Evolutionary conservation across 257 asterid genomes (phyloP).

Genomic region (Forsythia suspensa): DNA sequence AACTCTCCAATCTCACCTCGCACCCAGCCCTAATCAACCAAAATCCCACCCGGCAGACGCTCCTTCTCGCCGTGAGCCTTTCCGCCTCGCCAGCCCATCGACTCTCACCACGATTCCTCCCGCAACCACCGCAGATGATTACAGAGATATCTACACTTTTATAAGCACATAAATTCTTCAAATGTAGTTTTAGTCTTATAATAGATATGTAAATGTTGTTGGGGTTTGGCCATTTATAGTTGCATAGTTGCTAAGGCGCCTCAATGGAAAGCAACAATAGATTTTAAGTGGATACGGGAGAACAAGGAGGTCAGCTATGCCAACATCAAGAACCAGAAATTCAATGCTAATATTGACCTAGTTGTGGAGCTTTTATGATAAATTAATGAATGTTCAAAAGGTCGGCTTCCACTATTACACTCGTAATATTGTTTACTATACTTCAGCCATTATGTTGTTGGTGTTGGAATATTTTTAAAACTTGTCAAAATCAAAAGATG

Average conservation of each 20-base stretch:
- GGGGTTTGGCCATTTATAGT: constrained; percentile 35
- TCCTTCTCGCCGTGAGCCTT: constrained; percentile 47
- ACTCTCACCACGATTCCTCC: constrained; percentile 15
- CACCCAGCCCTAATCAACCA: constrained; percentile 35
- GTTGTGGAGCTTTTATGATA: constrained; percentile 66
- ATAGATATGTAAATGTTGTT: background rate
- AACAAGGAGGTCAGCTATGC: constrained; percentile 71
- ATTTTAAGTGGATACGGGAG: constrained; percentile 93
- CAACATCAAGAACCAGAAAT: constrained; percentile 69
- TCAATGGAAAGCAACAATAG: constrained; percentile 93
- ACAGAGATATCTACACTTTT: constrained; percentile 34
- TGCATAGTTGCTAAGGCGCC: constrained; percentile 52
- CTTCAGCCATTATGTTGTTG: too few species aligned
- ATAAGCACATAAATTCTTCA: background rate
- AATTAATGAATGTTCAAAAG: constrained; percentile 70
- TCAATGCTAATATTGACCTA: constrained; percentile 66
- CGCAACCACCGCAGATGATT: constrained; percentile 33
- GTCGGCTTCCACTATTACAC: constrained; percentile 42
- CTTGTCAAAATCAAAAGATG: too few species aligned
- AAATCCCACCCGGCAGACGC: constrained; percentile 27
- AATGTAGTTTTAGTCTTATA: background rate
- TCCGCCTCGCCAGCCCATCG: constrained; percentile 46
- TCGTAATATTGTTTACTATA: background rate
- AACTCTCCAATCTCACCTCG: constrained; percentile 34
- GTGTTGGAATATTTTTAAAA: too few species aligned